Conservation (phyloP, 2,329 filamentous ascomycete species). For the Penicillium freii region DNA sequence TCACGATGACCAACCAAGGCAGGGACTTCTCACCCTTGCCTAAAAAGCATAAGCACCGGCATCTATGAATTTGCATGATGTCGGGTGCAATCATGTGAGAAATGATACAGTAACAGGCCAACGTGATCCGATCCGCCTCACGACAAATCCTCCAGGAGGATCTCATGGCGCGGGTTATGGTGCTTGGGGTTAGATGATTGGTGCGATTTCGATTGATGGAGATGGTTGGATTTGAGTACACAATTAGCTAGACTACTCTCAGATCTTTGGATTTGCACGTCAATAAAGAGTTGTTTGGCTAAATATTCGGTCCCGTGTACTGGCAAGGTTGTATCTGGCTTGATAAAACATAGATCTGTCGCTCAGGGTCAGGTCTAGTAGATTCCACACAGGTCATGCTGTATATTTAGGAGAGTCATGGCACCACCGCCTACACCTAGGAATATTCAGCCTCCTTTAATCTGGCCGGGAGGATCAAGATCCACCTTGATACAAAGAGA, state of each 20-base stretch:
- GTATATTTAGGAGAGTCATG: not conserved
- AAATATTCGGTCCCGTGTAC: not conserved
- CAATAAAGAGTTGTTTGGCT: slow-evolving; percentile 4
- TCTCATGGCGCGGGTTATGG: not conserved
- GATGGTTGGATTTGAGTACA: not conserved
- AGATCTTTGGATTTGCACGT: slow-evolving; percentile 3
- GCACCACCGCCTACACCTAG: not conserved
- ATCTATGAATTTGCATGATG: not conserved
- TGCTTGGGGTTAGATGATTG: not conserved
- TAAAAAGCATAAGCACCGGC: not conserved
- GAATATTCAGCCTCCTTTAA: not conserved
- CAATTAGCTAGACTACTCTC: slow-evolving; percentile 3
- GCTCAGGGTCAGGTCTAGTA: not conserved
- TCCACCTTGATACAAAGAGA: not conserved
- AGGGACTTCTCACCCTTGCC: not conserved
- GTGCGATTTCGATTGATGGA: slow-evolving; percentile 1
- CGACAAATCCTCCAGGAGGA: not conserved
- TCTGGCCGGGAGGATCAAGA: not conserved
- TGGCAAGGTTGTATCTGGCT: not conserved
- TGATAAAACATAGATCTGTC: not conserved
- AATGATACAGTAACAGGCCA: not conserved
- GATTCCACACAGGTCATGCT: not conserved
- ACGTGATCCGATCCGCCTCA: not conserved
- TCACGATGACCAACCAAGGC: not conserved
- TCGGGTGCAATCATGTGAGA: not conserved